Evolutionary conservation across 2,329 filamentous ascomycete species (phyloP).

Genomic region (Aspergillus uvarum): DNA sequence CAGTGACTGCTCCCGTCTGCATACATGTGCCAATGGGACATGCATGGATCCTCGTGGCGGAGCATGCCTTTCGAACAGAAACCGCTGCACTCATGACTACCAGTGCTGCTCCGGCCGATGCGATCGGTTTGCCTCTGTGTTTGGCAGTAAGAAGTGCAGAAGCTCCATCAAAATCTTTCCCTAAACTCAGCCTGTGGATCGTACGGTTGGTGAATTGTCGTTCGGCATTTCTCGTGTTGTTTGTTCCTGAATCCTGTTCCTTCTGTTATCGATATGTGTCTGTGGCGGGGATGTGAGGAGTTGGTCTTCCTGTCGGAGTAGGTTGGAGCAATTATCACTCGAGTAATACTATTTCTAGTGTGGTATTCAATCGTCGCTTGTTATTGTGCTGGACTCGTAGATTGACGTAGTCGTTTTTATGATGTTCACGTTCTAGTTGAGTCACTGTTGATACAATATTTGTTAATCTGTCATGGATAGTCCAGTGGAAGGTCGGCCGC

Average conservation of each 20-base stretch:
- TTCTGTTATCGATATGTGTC: neutral
- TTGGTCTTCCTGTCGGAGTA: neutral
- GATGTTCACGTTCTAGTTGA: no score
- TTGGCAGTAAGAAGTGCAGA: constrained; percentile 6
- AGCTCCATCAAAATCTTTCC: neutral
- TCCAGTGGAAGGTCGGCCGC: constrained; percentile 40
- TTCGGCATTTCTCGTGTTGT: neutral
- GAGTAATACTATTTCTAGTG: neutral
- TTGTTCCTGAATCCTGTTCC: neutral
- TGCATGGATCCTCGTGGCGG: neutral
- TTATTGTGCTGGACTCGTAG: neutral
- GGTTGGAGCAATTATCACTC: neutral
- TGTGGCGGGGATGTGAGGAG: neutral
- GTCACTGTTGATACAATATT: neutral
- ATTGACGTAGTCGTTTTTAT: neutral
- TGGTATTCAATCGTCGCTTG: neutral
- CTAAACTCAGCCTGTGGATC: neutral
- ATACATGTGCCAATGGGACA: neutral
- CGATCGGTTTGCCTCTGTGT: neutral
- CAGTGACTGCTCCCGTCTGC: constrained; percentile 7
- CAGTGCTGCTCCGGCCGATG: constrained; percentile 13
- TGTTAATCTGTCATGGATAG: constrained; percentile 44
- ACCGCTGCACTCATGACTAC: neutral
- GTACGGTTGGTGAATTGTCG: neutral
- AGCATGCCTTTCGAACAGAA: neutral